Evolutionary conservation across 805 yeast species (phyloP).

Genomic region (Ogataea paradorogensis): DNA sequence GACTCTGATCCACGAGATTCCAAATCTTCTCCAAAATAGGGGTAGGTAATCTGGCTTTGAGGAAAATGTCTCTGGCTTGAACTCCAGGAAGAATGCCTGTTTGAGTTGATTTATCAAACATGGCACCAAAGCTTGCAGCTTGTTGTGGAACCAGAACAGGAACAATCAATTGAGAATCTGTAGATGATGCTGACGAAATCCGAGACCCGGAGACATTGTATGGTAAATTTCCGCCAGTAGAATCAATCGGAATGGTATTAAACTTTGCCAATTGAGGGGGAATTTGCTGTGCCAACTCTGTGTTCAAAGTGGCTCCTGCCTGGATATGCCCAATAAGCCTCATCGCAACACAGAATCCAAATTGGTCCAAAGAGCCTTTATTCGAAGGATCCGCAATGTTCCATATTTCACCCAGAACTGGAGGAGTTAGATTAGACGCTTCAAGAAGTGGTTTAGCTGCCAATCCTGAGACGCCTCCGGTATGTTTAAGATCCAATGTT

Average conservation of each 20-base stretch:
- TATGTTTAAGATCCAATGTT: constrained; percentile 70
- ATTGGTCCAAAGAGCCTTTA: constrained; percentile 76
- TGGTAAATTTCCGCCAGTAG: constrained; percentile 34
- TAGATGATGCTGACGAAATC: constrained; percentile 35
- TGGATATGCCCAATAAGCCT: constrained; percentile 88
- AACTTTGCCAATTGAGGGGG: constrained; percentile 65
- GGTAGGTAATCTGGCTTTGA: constrained; percentile 84
- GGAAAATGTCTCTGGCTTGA: constrained; percentile 80
- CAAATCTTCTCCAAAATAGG: constrained; percentile 80
- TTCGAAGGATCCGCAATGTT: constrained; percentile 87
- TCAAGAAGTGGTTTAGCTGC: constrained; percentile 80
- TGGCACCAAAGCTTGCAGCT: constrained; percentile 59
- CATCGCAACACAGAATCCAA: constrained; percentile 82
- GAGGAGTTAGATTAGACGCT: constrained; percentile 77
- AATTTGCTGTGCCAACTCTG: constrained; percentile 48
- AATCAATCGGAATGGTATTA: constrained; percentile 35
- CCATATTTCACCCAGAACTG: constrained; percentile 87
- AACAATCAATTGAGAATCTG: constrained; percentile 29
- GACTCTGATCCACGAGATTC: constrained; percentile 78
- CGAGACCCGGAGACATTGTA: constrained; percentile 29
- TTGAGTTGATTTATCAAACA: constrained; percentile 69
- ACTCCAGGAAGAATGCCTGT: constrained; percentile 60
- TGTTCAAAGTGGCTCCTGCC: constrained; percentile 55
- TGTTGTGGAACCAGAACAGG: constrained; percentile 58
- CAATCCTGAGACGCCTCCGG: constrained; percentile 86